Evolutionary conservation across 2,329 filamentous ascomycete genomes (phyloP).

Genomic region (Daldinia eschscholtzii): DNA sequence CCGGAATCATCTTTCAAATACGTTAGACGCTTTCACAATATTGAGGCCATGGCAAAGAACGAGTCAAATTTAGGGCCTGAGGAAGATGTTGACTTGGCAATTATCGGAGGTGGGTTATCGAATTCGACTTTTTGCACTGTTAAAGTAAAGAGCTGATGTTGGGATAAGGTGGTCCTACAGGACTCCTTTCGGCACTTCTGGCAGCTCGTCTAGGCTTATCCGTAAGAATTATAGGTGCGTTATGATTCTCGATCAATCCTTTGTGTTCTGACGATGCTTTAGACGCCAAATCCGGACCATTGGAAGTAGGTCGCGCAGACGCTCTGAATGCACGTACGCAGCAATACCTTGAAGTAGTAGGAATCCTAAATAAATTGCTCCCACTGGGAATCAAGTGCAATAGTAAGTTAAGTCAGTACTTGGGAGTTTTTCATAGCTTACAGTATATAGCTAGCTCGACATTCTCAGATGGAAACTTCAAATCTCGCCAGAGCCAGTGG

Average conservation of each 20-base stretch:
- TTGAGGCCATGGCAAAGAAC: conserved; percentile 18
- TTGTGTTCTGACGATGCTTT: neutral
- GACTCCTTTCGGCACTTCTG: conserved; percentile 60
- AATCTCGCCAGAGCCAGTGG: conserved; percentile 62
- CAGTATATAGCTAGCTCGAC: conserved; percentile 59
- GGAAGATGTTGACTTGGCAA: conserved; percentile 52
- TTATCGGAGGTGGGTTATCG: conserved; percentile 55
- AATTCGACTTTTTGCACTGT: neutral
- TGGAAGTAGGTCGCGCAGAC: conserved; percentile 61
- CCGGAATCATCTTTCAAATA: neutral
- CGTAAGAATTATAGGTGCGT: conserved; percentile 48
- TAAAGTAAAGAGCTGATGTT: conserved; percentile 7
- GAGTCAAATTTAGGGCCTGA: conserved; percentile 3
- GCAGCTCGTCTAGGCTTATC: conserved; percentile 58
- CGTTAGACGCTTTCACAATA: neutral
- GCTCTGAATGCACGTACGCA: conserved; percentile 64
- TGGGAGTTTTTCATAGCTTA: conserved; percentile 1
- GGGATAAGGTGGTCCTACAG: conserved; percentile 59
- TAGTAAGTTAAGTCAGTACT: conserved; percentile 53
- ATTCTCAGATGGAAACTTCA: conserved; percentile 61
- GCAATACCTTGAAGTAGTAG: conserved; percentile 61
- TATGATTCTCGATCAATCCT: conserved; percentile 48
- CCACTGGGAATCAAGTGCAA: conserved; percentile 62
- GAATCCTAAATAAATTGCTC: conserved; percentile 58
- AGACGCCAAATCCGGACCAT: conserved; percentile 57